These are phyloP conservation scores for Fusarium ambrosium DNA, from an alignment of 2,329 filamentous ascomycete species.

Conservation along the genomic window DNA sequence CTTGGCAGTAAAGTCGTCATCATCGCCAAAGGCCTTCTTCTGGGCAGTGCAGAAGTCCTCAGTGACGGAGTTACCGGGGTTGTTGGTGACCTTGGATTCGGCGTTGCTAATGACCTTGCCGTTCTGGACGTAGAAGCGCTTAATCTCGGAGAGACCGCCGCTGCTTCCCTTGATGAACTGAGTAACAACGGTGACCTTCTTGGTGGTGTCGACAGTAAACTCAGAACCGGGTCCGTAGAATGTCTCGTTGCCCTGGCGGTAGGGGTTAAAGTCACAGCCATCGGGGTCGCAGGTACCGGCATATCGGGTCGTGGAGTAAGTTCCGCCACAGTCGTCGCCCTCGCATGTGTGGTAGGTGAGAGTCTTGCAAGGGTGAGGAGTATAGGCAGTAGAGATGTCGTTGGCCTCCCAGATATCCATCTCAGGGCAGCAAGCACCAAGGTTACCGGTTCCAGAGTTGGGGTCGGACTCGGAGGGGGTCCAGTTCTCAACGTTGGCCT, in stretches of 20 bases:
- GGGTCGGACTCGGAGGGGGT: constrained; percentile 63
- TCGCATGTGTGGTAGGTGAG: constrained; percentile 64
- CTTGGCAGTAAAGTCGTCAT: constrained; percentile 64
- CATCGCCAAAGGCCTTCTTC: constrained; percentile 69
- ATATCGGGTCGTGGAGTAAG: constrained; percentile 67
- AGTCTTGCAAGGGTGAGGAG: constrained; percentile 72
- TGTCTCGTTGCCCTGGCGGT: constrained; percentile 71
- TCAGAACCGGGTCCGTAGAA: constrained; percentile 71
- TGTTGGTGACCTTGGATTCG: constrained; percentile 54
- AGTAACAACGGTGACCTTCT: constrained; percentile 74
- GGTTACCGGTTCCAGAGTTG: constrained; percentile 64
- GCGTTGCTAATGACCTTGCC: constrained; percentile 69
- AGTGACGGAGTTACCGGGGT: constrained; percentile 64
- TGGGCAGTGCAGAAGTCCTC: constrained; percentile 69
- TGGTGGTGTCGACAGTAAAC: constrained; percentile 69
- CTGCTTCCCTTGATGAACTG: constrained; percentile 66
- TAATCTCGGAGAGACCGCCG: constrained; percentile 70
- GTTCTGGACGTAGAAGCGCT: constrained; percentile 74
- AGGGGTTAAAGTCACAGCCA: constrained; percentile 78
- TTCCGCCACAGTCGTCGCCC: constrained; percentile 64
- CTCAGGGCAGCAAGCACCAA: constrained; percentile 71
- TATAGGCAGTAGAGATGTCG: constrained; percentile 71
- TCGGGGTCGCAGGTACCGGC: constrained; percentile 74
- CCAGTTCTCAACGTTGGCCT: constrained; percentile 67
- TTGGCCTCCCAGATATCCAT: constrained; percentile 76